Percentiles rank a stretch among this genome's conserved stretches.
These are phyloP conservation scores for Apiotrichum porosum DNA, from an alignment of 1,284 basidiomycete species.

Conservation along the genomic window DNA sequence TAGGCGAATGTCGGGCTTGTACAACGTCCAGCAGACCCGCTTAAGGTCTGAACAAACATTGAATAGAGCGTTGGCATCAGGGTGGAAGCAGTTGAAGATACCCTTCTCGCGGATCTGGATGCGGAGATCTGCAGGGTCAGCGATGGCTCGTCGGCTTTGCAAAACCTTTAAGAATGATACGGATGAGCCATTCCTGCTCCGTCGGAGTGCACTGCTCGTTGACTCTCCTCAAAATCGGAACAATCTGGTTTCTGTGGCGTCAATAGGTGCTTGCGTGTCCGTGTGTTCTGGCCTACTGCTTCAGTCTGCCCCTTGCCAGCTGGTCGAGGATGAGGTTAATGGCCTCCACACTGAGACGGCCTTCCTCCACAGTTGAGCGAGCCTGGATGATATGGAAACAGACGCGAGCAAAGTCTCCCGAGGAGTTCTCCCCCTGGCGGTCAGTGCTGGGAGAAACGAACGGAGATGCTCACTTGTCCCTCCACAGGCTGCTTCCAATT, in stretches of 20 bases:
- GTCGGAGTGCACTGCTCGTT: conserved; percentile 72
- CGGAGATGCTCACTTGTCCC: conserved; percentile 36
- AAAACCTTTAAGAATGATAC: conserved; percentile 87
- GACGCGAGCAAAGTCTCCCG: conserved; percentile 81
- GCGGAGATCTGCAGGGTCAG: conserved; percentile 46
- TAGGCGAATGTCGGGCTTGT: conserved; percentile 44
- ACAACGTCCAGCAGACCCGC: conserved; percentile 65
- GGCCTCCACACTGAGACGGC: conserved; percentile 68
- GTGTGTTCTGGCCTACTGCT: conserved; percentile 32
- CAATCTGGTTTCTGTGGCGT: conserved; percentile 60
- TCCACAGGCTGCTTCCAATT: conserved; percentile 80
- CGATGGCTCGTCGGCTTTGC: too few species aligned
- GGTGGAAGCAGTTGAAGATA: conserved; percentile 80
- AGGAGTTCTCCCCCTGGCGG: conserved; percentile 16
- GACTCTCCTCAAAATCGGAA: conserved; percentile 66
- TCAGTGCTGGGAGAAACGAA: background rate
- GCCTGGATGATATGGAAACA: conserved; percentile 77
- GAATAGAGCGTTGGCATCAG: conserved; percentile 82
- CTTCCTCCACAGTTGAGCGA: conserved; percentile 74
- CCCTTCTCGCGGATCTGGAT: conserved; percentile 63
- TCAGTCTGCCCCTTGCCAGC: conserved; percentile 47
- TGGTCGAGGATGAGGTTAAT: conserved; percentile 74
- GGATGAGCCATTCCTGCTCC: conserved; percentile 86
- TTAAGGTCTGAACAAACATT: conserved; percentile 93
- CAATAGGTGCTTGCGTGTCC: too few species aligned